Evolutionary conservation across 2,329 filamentous ascomycete genomes (phyloP), one percentile per base, ranked within the genome.

Genomic region (Ophiostoma ulmi): DNA sequence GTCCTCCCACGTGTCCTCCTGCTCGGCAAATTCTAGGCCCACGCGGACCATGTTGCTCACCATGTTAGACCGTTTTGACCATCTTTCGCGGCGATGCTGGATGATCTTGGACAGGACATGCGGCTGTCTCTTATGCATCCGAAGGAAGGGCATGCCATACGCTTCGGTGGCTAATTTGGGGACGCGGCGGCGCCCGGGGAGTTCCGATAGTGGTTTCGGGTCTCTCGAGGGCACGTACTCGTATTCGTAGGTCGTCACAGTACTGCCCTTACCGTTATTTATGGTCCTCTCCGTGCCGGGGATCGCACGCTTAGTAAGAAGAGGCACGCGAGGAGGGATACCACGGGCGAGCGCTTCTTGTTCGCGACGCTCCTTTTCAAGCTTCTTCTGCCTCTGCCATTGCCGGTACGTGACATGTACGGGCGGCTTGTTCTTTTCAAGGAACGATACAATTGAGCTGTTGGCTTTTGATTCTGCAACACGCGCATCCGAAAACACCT

Each of bases 81-180:
- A 83, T 55, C 79, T 77, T 4, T 76, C 72, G 22, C 84, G 77
- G 75, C 86, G 87, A 68, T 85, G 80, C 11, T 82, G 80, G 1
- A 94, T 75, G 20, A 89, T 82, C 10, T 84, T 80, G n/a, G 83
- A 85, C 26, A 94, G 78, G n/a, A 79, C 78, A 0, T 77, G 76
- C 1, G 89, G 85, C 77, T 93, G 89, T 5, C 88, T 88, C 77
- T 90, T 91, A 73, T 81, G 83, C 64, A 90, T 79, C 48, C 91
- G 87, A 38, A 94, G 78, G 75, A 93, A 90, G 0, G 90, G 86
- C 35, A 88, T 78, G 36, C 83, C 83, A 58, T 83, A 81, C 2
- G 88, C 83, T 4, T 85, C 83, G 41, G 85, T 80, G 52, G 76
- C 77, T 1, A 92, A 76, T 1, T 80, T 80, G 0, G 91, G 91